Percentiles rank a stretch among this genome's conserved stretches.
These are phyloP conservation scores for Pezicula carpinea DNA, from an alignment of 2,329 filamentous ascomycete genomes.

Conservation along the genomic window DNA sequence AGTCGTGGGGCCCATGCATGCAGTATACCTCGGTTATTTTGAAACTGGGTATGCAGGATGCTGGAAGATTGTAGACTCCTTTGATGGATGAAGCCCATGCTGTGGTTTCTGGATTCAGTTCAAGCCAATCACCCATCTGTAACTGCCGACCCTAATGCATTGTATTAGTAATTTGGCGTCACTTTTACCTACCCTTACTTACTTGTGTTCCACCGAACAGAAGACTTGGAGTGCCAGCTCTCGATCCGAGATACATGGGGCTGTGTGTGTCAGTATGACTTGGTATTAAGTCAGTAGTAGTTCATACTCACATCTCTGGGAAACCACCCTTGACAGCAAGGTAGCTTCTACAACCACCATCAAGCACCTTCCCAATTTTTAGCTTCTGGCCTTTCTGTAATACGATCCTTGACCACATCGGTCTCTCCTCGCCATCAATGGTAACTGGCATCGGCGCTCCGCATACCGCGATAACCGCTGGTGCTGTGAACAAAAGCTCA, in stretches of 20 bases:
- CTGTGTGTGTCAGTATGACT: too few species aligned
- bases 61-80: constrained; percentile 3
- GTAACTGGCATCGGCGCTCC: constrained; percentile 48
- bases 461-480: constrained; percentile 51
- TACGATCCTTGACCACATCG: constrained; percentile 51
- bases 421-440: constrained; percentile 42
- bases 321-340: constrained; percentile 53
- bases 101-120: constrained; percentile 3
- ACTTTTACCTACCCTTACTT: too few species aligned
- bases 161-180: too few species aligned
- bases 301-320: constrained; percentile 30
- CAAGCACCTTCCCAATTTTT: constrained; percentile 48
- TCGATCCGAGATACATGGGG: constrained; percentile 39
- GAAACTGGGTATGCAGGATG: constrained; percentile 10
- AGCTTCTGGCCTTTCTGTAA: constrained; percentile 47
- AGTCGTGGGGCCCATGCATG: constrained; percentile 30
- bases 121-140: constrained; percentile 13
- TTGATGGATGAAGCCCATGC: constrained; percentile 4
- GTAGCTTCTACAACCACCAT: constrained; percentile 51
- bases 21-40: constrained; percentile 21
- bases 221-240: constrained; percentile 39
- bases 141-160: constrained; percentile 23
- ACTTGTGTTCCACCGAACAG: constrained; percentile 39
- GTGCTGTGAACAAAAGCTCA: constrained; percentile 48
- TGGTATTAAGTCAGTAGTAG: too few species aligned